Base-by-base conservation (phyloP, 2,329 filamentous ascomycete genomes). In the Phoma sp. region DNA sequence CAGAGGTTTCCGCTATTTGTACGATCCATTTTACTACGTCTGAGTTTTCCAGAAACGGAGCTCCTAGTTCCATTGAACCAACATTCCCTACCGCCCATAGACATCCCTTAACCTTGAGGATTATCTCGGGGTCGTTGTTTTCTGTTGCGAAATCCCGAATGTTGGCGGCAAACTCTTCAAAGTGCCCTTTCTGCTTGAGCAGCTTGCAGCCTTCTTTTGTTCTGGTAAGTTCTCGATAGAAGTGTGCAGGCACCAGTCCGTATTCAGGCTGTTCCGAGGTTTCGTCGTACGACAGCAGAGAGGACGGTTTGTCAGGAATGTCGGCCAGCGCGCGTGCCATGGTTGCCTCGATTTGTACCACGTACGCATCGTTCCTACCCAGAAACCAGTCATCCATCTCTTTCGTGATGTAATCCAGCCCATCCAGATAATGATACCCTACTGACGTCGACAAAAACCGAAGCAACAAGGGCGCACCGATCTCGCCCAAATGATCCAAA, bases 301-400 rank as follows among this genome's bases (percentile, higher is more conserved):
- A 58, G 24, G 87, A 85, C 5, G 83, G 77, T 49, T 84, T 85
- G 36, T 88, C 84, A 1, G 77, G 76, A n/a, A 78, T 70, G 51
- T 81, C 78, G n/a, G 87, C 82, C 63, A 96, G 93, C 0, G 93
- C 89, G 57, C 92, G 88, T 29, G 93, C 92, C 46, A 99, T 82
- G 50, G 93, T 96, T n/a, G 96, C 95, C 75, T 99, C 95, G 36
- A 99, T 94, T 36, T 98, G 85, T 33, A 87, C 85, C 45, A 99
- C 95, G 64, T 99, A 99, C n/a, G 88, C 89, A 73, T 99, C 94
- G 71, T 99, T 99, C 39, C 95, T 88, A 13, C 95, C 95, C 17
- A 99, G 82, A 71, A 98, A 99, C 95, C 95, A 99, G 77, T 99
- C 96, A 65, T 99, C 95, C 95, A 99, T 99, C 74, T 99, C 96